These are phyloP conservation scores for Blastobotrys capitulatus DNA, from an alignment of 1,139 yeast species.

Conservation along the genomic window DNA sequence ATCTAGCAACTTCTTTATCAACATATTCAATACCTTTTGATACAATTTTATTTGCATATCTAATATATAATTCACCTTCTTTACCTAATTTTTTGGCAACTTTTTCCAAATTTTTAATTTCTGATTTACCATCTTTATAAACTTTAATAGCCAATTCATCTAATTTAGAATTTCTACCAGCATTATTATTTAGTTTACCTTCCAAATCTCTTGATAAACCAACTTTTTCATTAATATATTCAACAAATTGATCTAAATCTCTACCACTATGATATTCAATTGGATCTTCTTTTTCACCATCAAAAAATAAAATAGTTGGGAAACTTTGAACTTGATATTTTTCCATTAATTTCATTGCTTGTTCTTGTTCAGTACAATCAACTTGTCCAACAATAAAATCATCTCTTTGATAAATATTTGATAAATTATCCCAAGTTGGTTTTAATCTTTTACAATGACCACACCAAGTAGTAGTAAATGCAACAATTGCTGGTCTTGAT, in stretches of 20 bases:
- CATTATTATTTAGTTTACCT: conserved; percentile 47
- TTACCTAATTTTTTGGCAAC: conserved; percentile 22
- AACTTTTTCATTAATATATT: conserved; percentile 46
- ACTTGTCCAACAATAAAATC: conserved; percentile 46
- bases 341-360: conserved; percentile 40
- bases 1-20: conserved; percentile 47
- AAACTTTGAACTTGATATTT: conserved; percentile 42
- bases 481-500: conserved; percentile 30
- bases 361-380: conserved; percentile 43
- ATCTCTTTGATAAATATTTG: conserved; percentile 43
- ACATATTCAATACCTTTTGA: conserved; percentile 47
- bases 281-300: conserved; percentile 36
- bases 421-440: conserved; percentile 60
- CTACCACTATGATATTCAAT: conserved; percentile 44
- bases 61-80: conserved; percentile 43
- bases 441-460: conserved; percentile 65
- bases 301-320: conserved; percentile 53
- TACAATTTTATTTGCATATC: conserved; percentile 45
- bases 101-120: conserved; percentile 21
- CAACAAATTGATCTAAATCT: conserved; percentile 40
- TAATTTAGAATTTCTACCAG: conserved; percentile 50
- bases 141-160: conserved; percentile 32
- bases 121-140: conserved; percentile 10
- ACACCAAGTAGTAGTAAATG: conserved; percentile 75
- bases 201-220: conserved; percentile 48